These are phyloP conservation scores for Neopestalotiopsis clavispora DNA, from an alignment of 2,329 filamentous ascomycete species.

Conservation along the genomic window DNA sequence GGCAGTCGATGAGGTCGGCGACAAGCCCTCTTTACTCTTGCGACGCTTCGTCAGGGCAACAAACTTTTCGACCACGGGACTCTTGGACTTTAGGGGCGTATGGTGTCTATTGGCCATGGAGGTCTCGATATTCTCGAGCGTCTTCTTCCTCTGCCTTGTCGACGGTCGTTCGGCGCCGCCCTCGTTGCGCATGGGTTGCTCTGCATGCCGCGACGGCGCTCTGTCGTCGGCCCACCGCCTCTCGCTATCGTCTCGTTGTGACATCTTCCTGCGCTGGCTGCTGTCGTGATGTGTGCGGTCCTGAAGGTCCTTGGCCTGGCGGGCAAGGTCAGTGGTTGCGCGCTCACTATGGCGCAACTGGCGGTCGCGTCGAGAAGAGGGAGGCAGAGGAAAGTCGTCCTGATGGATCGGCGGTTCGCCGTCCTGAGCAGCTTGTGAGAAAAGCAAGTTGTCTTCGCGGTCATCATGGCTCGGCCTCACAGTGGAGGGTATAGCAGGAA, in stretches of 20 bases:
- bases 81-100: slow-evolving; percentile 38
- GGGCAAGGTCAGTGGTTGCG: slow-evolving; percentile 22
- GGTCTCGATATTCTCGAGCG: slow-evolving; percentile 50
- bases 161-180: slow-evolving; percentile 54
- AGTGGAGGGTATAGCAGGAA: slow-evolving; percentile 34
- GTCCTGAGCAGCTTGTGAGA: slow-evolving; percentile 27
- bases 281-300: slow-evolving; percentile 24
- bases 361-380: slow-evolving; percentile 19
- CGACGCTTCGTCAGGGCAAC: slow-evolving; percentile 48
- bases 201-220: slow-evolving; percentile 37
- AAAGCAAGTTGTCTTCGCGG: slow-evolving; percentile 19
- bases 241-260: slow-evolving; percentile 25
- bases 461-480: slow-evolving; percentile 22
- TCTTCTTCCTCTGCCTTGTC: slow-evolving; percentile 54
- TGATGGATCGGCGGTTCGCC: slow-evolving; percentile 19
- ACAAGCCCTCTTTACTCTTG: slow-evolving; percentile 44
- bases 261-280: slow-evolving; percentile 25
- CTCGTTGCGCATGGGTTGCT: slow-evolving; percentile 48
- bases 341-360: slow-evolving; percentile 28
- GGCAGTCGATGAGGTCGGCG: slow-evolving; percentile 34
- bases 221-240: slow-evolving; percentile 26
- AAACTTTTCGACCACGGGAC: slow-evolving; percentile 54
- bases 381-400: slow-evolving; percentile 18
- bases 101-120: slow-evolving; percentile 44
- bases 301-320: slow-evolving; percentile 22